Percentiles rank a stretch among this genome's conserved stretches.
phyloP scores from a whole-genome alignment of 176 grass and related monocot genomes.

The Zea mays region DNA sequence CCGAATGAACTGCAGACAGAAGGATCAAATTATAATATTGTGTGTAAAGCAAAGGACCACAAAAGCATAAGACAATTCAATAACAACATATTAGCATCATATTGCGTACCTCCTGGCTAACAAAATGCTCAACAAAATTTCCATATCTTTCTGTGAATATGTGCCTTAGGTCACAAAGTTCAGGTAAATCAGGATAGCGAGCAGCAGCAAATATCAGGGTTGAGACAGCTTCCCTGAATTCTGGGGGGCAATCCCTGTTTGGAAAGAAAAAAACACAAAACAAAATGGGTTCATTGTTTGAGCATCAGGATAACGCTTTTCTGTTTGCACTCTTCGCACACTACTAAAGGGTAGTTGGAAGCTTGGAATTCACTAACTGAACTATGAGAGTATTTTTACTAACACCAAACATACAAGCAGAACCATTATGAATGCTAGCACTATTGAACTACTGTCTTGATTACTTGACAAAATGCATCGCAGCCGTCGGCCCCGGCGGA shows the following conservation, averaged over 20 bases:
- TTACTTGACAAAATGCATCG: background rate
- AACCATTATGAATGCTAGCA: background rate
- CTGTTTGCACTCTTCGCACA: background rate
- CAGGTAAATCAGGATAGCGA: conserved; percentile 79
- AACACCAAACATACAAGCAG: background rate
- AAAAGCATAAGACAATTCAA: background rate
- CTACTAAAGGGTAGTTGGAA: background rate
- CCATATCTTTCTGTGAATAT: conserved; percentile 70
- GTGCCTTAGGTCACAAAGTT: conserved; percentile 69
- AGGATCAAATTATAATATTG: conserved; percentile 1
- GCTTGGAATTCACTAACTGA: conserved; percentile 14
- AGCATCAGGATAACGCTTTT: background rate
- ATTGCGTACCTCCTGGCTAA: conserved; percentile 64
- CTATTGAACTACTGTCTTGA: background rate
- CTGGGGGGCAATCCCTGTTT: conserved; percentile 75
- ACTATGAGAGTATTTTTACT: background rate
- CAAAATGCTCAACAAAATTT: conserved; percentile 61
- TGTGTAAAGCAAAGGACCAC: background rate
- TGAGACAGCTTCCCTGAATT: conserved; percentile 73
- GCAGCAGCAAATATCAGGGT: conserved; percentile 87
- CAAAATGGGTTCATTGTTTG: background rate
- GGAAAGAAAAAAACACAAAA: conserved; percentile 18
- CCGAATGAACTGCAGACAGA: conserved; percentile 68
- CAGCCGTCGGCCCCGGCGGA: background rate
- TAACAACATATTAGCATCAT: conserved; percentile 1